Conservation (phyloP, 78 protist species). For the Dictyostelium purpureum region DNA sequence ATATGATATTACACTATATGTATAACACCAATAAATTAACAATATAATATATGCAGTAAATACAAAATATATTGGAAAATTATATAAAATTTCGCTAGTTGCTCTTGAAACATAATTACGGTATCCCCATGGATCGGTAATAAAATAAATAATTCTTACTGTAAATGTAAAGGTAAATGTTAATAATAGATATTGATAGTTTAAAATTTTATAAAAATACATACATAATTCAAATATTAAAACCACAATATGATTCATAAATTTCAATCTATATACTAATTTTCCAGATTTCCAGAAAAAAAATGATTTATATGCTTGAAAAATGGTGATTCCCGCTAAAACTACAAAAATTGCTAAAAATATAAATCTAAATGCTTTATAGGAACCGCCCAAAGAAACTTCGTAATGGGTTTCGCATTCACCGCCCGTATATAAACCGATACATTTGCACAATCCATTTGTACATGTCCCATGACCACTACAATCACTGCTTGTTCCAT, state of each 20-base stretch:
- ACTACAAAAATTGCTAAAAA: neutral
- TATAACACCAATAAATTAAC: conserved; percentile 58
- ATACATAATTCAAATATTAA: conserved; percentile 17
- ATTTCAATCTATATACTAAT: conserved; percentile 47
- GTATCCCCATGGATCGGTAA: conserved; percentile 47
- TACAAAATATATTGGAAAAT: conserved; percentile 50
- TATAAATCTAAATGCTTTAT: neutral
- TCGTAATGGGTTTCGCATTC: conserved; percentile 8
- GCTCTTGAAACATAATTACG: neutral
- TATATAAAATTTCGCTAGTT: conserved; percentile 2
- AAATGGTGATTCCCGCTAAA: neutral
- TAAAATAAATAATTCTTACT: conserved; percentile 44
- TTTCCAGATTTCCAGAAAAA: conserved; percentile 24
- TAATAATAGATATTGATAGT: neutral
- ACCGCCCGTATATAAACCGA: neutral
- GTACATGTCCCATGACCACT: conserved; percentile 15
- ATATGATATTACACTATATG: conserved; percentile 14
- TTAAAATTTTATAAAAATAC: neutral
- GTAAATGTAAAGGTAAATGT: neutral
- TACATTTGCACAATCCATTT: conserved; percentile 6
- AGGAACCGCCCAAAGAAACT: neutral
- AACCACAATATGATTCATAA: conserved; percentile 16
- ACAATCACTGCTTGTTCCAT: neutral
- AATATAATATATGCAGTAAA: conserved; percentile 53
- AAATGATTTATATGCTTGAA: conserved; percentile 32